Conservation (phyloP, 2,329 filamentous ascomycete genomes). For the Penicillium sumatraense region DNA sequence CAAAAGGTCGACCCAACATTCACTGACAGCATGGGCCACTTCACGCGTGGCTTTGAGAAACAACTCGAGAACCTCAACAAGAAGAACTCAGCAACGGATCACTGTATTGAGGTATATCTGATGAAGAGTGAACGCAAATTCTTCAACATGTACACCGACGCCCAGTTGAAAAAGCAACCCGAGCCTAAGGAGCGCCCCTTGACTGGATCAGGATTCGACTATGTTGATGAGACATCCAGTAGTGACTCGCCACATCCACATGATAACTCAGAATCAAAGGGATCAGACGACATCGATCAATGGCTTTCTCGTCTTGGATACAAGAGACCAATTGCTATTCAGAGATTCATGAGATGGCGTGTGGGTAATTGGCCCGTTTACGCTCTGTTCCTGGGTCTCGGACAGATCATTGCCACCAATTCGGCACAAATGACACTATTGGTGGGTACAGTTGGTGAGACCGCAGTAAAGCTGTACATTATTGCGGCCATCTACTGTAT, state of each 20-base stretch:
- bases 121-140: constrained; percentile 69
- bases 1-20: constrained; percentile 72
- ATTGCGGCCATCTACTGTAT: constrained; percentile 64
- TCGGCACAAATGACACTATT: constrained; percentile 72
- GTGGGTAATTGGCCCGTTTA: constrained; percentile 68
- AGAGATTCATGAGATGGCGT: constrained; percentile 59
- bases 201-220: constrained; percentile 35
- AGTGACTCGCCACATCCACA: constrained; percentile 41
- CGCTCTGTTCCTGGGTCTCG: constrained; percentile 63
- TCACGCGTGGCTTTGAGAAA: constrained; percentile 62
- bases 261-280: constrained; percentile 36
- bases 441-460: constrained; percentile 65
- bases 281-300: constrained; percentile 59
- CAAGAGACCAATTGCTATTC: constrained; percentile 59
- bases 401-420: constrained; percentile 67
- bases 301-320: constrained; percentile 63
- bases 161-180: constrained; percentile 58
- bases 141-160: constrained; percentile 64
- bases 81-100: constrained; percentile 59
- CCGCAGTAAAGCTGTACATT: constrained; percentile 63
- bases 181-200: constrained; percentile 38
- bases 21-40: constrained; percentile 66
- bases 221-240: constrained; percentile 35
- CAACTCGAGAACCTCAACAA: constrained; percentile 60
- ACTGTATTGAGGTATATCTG: constrained; percentile 69